Percentiles rank a stretch among this genome's conserved stretches.
phyloP scores from a whole-genome alignment of 139 green algal genomes.

The Tetraselmis chui region DNA sequence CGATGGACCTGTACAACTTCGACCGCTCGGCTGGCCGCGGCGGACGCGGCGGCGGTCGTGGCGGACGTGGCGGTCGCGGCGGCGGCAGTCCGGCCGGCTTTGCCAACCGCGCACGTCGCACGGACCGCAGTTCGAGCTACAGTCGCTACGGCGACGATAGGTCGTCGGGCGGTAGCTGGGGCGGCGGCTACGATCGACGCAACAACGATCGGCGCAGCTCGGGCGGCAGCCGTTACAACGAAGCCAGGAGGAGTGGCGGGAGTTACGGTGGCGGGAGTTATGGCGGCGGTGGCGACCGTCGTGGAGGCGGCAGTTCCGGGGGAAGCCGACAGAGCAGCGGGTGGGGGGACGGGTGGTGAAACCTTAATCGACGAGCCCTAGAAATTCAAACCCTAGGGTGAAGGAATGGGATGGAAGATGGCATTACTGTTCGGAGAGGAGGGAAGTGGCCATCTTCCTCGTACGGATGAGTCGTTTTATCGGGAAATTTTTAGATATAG shows the following conservation, averaged over 20 bases:
- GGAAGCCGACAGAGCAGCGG: not conserved
- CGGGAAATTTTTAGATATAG: no score
- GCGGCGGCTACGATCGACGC: not conserved
- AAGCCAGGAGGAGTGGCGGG: no score
- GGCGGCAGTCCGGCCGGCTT: not conserved
- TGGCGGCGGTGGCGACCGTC: no score
- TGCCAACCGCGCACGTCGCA: not conserved
- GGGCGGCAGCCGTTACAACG: not conserved
- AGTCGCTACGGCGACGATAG: not conserved
- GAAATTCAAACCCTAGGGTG: no score
- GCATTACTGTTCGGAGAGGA: no score
- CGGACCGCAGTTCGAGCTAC: not conserved
- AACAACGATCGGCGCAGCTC: not conserved
- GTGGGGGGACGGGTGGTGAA: not conserved
- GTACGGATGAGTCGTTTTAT: no score
- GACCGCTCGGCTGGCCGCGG: no score
- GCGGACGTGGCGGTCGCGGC: no score
- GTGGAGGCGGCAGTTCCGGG: not conserved
- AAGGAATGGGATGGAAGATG: no score
- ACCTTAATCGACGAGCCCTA: no score
- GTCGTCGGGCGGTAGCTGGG: not conserved
- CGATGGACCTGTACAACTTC: constrained; percentile 14
- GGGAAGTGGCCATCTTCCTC: no score
- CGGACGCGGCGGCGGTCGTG: not conserved
- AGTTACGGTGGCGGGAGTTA: not conserved